Evolutionary conservation across 768 basidiomycete genomes (phyloP).

Genomic region (Tulasnella sp.): DNA sequence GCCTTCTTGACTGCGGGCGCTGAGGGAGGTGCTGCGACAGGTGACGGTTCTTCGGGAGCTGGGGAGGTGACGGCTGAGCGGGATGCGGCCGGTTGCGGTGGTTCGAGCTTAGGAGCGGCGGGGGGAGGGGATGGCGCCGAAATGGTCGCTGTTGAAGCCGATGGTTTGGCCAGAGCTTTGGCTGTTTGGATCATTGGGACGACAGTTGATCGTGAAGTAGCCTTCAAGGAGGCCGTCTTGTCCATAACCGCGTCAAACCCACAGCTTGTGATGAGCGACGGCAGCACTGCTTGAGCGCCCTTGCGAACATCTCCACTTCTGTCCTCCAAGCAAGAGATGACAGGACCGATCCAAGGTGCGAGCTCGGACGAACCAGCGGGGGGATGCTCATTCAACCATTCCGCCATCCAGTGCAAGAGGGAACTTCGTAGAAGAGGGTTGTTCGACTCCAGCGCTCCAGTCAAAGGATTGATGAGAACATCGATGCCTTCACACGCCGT

Average conservation of each 20-base stretch:
- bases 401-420: slow-evolving; percentile 66
- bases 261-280: slow-evolving; percentile 55
- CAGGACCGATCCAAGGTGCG: slow-evolving; percentile 46
- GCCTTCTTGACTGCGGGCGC: slow-evolving; percentile 30
- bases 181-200: slow-evolving; percentile 84
- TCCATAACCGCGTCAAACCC: slow-evolving; percentile 82
- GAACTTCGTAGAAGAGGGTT: slow-evolving; percentile 83
- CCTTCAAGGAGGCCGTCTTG: slow-evolving; percentile 76
- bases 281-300: slow-evolving; percentile 71
- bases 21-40: slow-evolving; percentile 20
- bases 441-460: slow-evolving; percentile 66
- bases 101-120: not conserved
- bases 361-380: slow-evolving; percentile 46
- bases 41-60: slow-evolving; percentile 4
- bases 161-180: slow-evolving; percentile 18
- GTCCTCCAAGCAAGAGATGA: slow-evolving; percentile 80
- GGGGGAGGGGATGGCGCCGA: not conserved
- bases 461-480: slow-evolving; percentile 63
- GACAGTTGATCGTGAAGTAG: slow-evolving; percentile 77
- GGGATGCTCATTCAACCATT: slow-evolving; percentile 54
- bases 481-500: slow-evolving; percentile 79
- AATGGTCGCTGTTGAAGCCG: slow-evolving; percentile 28
- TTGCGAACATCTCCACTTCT: slow-evolving; percentile 86
- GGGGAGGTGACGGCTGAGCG: slow-evolving; percentile 6
- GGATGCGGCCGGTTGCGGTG: not conserved